Evolutionary conservation across 179 eudicot species (phyloP).

Genomic region (Silene vulgaris): DNA sequence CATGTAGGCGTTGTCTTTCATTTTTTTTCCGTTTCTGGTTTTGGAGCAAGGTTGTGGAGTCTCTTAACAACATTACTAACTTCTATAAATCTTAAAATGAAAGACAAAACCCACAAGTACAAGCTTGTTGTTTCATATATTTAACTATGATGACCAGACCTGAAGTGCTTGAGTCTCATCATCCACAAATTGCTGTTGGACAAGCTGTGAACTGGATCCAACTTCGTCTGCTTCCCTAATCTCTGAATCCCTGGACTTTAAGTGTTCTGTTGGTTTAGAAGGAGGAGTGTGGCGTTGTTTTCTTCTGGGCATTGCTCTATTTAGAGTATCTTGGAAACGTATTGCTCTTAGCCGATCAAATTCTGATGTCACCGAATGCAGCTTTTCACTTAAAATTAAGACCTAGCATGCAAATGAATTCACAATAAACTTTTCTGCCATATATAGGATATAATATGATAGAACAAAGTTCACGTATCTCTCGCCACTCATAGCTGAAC

Average conservation of each 20-base stretch:
- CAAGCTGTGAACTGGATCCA: conserved; percentile 54
- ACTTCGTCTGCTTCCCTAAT: conserved; percentile 44
- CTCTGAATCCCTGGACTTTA: conserved; percentile 33
- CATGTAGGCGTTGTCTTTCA: no score
- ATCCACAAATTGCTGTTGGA: conserved; percentile 77
- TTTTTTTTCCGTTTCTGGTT: no score
- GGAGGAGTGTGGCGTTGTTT: conserved; percentile 38
- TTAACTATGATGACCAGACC: conserved; percentile 33
- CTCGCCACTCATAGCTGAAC: not conserved
- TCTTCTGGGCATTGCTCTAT: conserved; percentile 69
- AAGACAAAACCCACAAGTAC: no score
- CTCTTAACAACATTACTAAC: no score
- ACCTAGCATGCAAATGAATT: conserved; percentile 43
- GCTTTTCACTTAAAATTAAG: conserved; percentile 82
- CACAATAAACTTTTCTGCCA: not conserved
- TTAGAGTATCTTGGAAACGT: conserved; percentile 83
- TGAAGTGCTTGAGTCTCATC: conserved; percentile 97
- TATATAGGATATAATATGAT: not conserved
- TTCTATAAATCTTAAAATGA: no score
- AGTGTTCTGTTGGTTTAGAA: conserved; percentile 30
- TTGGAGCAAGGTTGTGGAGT: no score
- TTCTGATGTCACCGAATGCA: conserved; percentile 81
- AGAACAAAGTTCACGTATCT: not conserved
- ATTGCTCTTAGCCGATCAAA: conserved; percentile 85
- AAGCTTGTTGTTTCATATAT: no score